Evolutionary conservation across 148 eudicot genomes (phyloP), one percentile per base, ranked within the genome.

Genomic region (Cornus controversa): DNA sequence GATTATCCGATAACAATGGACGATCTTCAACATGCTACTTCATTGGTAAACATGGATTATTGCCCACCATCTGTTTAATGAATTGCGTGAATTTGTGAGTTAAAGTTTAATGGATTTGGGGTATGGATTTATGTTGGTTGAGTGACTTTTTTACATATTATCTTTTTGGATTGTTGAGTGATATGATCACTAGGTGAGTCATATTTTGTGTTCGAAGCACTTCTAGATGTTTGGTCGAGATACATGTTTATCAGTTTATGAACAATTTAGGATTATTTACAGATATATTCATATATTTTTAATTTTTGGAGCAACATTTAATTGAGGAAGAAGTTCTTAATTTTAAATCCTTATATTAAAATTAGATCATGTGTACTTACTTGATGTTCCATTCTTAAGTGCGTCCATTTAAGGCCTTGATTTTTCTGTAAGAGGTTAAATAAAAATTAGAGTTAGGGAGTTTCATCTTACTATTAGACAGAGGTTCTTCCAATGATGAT

Each of bases 11-110:
- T 95, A 72, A 86, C 90, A 2, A 62, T 82, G 76, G 87, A 87
- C 75, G 93, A 91, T 78, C 81, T 95, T 69, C 83, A 81, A 20
- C 81, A 78, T 11, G 99, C 97, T 45, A 88, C 88, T 70, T 86
- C 96, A 18, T 85, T 90, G 96, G 99, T 95, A 74, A 42, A 47
- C 29, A 11, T 70, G 69, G 69, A 28, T 79, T 79, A 25, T 53
- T 76, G 68, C 69, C 14, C 82, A 65, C 75, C 68, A 79, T 8
- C 10, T 79, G 80, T 75, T 75, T 37, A 69, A 75, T 23, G 3
- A 25, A 47, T 29, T 69, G 79, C 57, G 13, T 57, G 5, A 18
- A 18, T 14, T 69, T 72, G 60, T 6, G 6, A 20, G 18, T 75
- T 53, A n/a, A 27, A 45, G 2, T 25, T 16, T 76, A 60, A 1